Evolutionary conservation across 805 yeast genomes (phyloP).

Genomic region (Nakazawaea sp.): DNA sequence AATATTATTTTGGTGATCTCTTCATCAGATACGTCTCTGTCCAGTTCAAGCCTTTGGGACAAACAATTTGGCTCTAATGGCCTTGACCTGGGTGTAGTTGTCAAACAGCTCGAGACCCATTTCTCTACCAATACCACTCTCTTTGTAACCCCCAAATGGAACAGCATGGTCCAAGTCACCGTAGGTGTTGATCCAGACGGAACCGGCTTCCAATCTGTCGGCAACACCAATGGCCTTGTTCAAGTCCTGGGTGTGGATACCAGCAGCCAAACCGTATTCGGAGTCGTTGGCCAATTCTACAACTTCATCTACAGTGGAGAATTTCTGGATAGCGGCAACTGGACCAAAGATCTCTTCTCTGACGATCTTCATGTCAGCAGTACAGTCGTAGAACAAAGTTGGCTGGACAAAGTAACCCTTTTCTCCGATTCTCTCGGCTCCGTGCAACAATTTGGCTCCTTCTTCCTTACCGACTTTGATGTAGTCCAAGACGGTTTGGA

Average conservation of each 20-base stretch:
- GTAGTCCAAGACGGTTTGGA: constrained; percentile 60
- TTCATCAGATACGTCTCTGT: too few species aligned
- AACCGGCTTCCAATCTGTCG: constrained; percentile 63
- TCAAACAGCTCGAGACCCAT: constrained; percentile 77
- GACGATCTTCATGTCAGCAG: constrained; percentile 54
- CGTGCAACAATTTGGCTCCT: constrained; percentile 62
- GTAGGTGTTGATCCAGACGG: constrained; percentile 76
- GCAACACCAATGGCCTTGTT: constrained; percentile 59
- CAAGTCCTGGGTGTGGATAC: constrained; percentile 61
- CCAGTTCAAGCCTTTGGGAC: constrained; percentile 20
- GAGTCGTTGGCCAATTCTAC: constrained; percentile 61
- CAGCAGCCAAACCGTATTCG: constrained; percentile 76
- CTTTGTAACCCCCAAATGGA: constrained; percentile 80
- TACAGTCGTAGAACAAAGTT: constrained; percentile 66
- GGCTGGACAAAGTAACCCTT: constrained; percentile 73
- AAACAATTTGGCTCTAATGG: constrained; percentile 46
- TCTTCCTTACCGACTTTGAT: constrained; percentile 60
- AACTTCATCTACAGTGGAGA: constrained; percentile 61
- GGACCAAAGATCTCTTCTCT: constrained; percentile 79
- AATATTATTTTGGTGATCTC: too few species aligned
- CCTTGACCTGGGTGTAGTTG: constrained; percentile 69
- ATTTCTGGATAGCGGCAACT: constrained; percentile 64
- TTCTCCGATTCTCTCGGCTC: constrained; percentile 59
- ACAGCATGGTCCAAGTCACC: constrained; percentile 69
- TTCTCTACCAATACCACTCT: constrained; percentile 82